Conservation (phyloP, 495 filamentous ascomycete species). For the Pyrenula aspistea region DNA sequence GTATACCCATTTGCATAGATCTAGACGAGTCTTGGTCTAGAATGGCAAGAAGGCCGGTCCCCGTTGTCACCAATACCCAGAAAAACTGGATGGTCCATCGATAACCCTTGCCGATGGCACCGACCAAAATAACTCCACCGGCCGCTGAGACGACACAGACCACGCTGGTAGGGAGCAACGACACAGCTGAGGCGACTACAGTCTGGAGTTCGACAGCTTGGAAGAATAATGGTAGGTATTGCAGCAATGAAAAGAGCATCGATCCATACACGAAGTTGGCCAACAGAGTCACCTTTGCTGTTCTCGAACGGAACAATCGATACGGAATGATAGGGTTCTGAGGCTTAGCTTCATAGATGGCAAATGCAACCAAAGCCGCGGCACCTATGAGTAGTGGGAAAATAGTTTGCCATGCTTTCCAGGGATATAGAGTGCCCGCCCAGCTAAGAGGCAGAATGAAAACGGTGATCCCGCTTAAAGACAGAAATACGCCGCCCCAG, state of each 20-base stretch:
- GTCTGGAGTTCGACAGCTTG: slow-evolving; percentile 46
- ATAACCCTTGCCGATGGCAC: slow-evolving; percentile 51
- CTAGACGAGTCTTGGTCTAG: slow-evolving; percentile 33
- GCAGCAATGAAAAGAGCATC: background rate
- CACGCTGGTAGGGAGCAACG: slow-evolving; percentile 62
- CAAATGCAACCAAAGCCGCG: slow-evolving; percentile 19
- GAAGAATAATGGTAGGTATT: slow-evolving; percentile 44
- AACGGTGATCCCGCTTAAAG: slow-evolving; percentile 12
- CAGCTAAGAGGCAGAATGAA: slow-evolving; percentile 29
- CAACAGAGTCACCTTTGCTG: background rate
- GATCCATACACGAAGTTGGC: background rate
- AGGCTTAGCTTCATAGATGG: slow-evolving; percentile 19
- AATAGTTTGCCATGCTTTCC: slow-evolving; percentile 25
- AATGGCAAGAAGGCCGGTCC: slow-evolving; percentile 39
- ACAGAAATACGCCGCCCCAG: slow-evolving; percentile 11
- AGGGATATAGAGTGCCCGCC: slow-evolving; percentile 28
- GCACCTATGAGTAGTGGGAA: slow-evolving; percentile 24
- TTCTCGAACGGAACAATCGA: background rate
- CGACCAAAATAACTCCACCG: slow-evolving; percentile 60
- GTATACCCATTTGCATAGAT: slow-evolving; percentile 1
- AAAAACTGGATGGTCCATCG: slow-evolving; percentile 37
- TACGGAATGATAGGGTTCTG: slow-evolving; percentile 11
- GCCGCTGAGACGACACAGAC: slow-evolving; percentile 53
- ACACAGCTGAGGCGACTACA: slow-evolving; percentile 66
- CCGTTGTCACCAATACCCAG: slow-evolving; percentile 38